Base-by-base conservation (phyloP, 805 yeast species). In the Allodekkera sacchari region DNA sequence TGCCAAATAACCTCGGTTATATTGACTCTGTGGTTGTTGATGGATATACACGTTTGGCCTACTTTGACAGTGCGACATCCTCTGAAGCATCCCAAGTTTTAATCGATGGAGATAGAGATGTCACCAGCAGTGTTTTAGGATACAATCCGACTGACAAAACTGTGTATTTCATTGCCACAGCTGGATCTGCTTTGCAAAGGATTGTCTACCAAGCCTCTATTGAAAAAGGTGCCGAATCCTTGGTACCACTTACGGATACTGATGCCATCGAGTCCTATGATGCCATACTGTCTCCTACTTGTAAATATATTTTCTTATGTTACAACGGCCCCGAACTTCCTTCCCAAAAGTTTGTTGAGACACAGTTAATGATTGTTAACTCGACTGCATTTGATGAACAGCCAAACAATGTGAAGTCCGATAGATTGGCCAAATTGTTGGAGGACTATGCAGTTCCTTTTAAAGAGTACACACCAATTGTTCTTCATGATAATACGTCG, bases 31-130 rank as follows among this genome's bases (percentile, higher is more conserved):
- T 74, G 10, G 74, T 68, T 12, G 64, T 62, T 21, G 61, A 48
- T 8, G 78, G 81, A 0, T 78, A 55, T 50, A 72, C 69, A 38
- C 92, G 82, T 49, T 53, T 83, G 29, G 83, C 75, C 3, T 74
- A 70, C 47, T 81, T 73, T 43, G 56, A 66, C 12, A 59, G 68
- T 2, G 63, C 69, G 1, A 15, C 14, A 5, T 20, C 37, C 9
- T 47, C 55, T 5, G 49, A 67, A 21, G 44, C 57, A 0, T 47
- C 52, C 4, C 75, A 75, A 1, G 59, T 64, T 29, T 28, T 18
- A 11, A 64, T 77, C 0, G 30, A 38, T 2, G 78, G 77, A 11
- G 47, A 59, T 2, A 71, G 69, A 69, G 78, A 73, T 44, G 65
- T 71, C 22, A 64, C 71, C 17, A 64, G 63, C 16, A 66, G 68